Percentiles rank a stretch among this genome's conserved stretches.
Conservation (phyloP, 1,284 basidiomycete genomes). For the Ganoderma resinaceum region DNA sequence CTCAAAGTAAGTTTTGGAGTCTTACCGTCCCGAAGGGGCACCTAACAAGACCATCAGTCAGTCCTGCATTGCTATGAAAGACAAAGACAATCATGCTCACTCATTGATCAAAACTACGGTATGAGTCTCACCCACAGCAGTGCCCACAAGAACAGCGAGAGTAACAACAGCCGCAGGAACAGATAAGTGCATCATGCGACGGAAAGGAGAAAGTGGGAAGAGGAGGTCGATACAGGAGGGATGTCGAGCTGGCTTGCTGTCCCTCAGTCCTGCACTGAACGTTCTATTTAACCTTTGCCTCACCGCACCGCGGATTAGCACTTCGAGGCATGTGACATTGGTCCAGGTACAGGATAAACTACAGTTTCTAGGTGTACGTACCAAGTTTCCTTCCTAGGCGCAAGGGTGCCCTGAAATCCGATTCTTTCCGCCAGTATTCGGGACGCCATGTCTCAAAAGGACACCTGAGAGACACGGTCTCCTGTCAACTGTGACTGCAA, state of each 20-base stretch:
- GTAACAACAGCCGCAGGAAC: slow-evolving; percentile 38
- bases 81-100: slow-evolving; percentile 36
- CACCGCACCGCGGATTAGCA: neutral
- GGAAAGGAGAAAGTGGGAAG: neutral
- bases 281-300: neutral
- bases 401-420: too few species aligned
- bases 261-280: neutral
- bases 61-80: neutral
- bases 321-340: too few species aligned
- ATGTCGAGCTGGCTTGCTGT: neutral
- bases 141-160: slow-evolving; percentile 33
- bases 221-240: neutral
- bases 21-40: slow-evolving; percentile 48
- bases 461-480: too few species aligned
- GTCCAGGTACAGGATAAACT: too few species aligned
- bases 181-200: slow-evolving; percentile 39
- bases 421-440: too few species aligned
- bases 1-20: neutral
- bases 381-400: too few species aligned
- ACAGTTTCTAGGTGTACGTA: too few species aligned
- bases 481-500: too few species aligned
- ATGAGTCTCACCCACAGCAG: slow-evolving; percentile 44
- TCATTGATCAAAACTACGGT: slow-evolving; percentile 46
- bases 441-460: too few species aligned
- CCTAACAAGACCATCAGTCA: slow-evolving; percentile 28